Percentiles rank a stretch among this genome's conserved stretches.
These are phyloP conservation scores for Candida khao-thaluensis DNA, from an alignment of 805 yeast genomes.

Conservation along the genomic window DNA sequence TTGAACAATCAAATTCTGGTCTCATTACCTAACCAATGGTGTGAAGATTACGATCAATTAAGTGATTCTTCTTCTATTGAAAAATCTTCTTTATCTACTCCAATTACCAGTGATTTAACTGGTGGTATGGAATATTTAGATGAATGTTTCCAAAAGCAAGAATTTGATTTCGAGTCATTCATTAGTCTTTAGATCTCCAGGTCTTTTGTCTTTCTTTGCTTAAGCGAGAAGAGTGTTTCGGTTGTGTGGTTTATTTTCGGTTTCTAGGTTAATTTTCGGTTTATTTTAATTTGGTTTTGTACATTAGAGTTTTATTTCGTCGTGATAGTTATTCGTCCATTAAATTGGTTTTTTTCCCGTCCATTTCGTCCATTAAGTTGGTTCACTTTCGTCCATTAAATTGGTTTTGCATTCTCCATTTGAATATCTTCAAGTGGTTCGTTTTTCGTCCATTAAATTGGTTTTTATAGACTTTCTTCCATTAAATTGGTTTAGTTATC, in stretches of 20 bases:
- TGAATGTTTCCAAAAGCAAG: slow-evolving; percentile 4
- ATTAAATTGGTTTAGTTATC: slow-evolving; percentile 6
- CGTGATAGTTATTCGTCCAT: slow-evolving; percentile 8
- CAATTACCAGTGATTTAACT: slow-evolving; percentile 8
- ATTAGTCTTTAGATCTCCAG: not conserved
- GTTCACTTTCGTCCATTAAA: slow-evolving; percentile 5
- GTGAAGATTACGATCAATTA: slow-evolving; percentile 10
- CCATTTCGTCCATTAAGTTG: slow-evolving; percentile 8
- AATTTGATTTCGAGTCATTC: slow-evolving; percentile 6
- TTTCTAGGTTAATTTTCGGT: too few species aligned
- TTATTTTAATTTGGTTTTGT: slow-evolving; percentile 13
- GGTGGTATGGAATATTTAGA: slow-evolving; percentile 10
- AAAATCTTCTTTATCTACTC: slow-evolving; percentile 10
- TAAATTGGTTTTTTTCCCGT: slow-evolving; percentile 7
- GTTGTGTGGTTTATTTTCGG: too few species aligned
- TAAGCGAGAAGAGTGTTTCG: too few species aligned
- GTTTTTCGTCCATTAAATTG: slow-evolving; percentile 5
- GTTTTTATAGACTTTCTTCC: slow-evolving; percentile 7
- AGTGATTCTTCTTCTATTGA: slow-evolving; percentile 6
- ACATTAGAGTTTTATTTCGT: too few species aligned
- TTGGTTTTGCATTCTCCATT: slow-evolving; percentile 8
- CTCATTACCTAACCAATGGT: slow-evolving; percentile 7
- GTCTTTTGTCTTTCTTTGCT: not conserved
- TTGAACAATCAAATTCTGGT: slow-evolving; percentile 24
- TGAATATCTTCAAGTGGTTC: slow-evolving; percentile 7